Percentiles rank a stretch among this genome's conserved stretches.
Evolutionary conservation across 495 filamentous ascomycete genomes (phyloP).

Genomic region (Penicillium atrosanguineum): DNA sequence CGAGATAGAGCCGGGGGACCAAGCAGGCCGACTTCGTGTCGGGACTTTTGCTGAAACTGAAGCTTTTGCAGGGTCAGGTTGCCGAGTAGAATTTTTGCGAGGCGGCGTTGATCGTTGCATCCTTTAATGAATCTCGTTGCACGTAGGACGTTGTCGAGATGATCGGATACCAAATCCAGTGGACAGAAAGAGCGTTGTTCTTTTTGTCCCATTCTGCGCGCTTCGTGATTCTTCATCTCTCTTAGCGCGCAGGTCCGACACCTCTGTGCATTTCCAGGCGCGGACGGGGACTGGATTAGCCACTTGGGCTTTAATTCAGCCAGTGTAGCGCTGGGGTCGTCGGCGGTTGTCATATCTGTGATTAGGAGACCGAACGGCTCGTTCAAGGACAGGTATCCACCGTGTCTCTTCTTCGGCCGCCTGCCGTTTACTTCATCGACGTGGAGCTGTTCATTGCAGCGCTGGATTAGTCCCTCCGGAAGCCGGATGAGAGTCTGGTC

Average conservation of each 20-base stretch:
- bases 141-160: conserved; percentile 35
- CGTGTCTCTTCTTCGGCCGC: conserved; percentile 48
- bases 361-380: conserved; percentile 68
- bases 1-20: conserved; percentile 31
- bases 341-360: conserved; percentile 69
- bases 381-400: conserved; percentile 56
- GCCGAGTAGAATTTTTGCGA: conserved; percentile 36
- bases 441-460: conserved; percentile 52
- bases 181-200: conserved; percentile 53
- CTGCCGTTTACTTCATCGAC: conserved; percentile 27
- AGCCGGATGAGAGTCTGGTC: conserved; percentile 58
- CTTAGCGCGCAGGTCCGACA: conserved; percentile 86
- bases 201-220: conserved; percentile 16
- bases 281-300: conserved; percentile 79
- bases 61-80: conserved; percentile 37
- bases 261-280: conserved; percentile 59
- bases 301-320: conserved; percentile 96
- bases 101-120: conserved; percentile 32
- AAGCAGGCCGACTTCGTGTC: conserved; percentile 36
- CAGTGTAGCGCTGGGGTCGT: conserved; percentile 42
- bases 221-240: conserved; percentile 51
- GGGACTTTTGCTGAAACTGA: conserved; percentile 31
- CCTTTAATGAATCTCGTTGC: conserved; percentile 38
- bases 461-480: conserved; percentile 39
- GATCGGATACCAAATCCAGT: conserved; percentile 50